phyloP scores from a whole-genome alignment of 345 rosid species.

The Pseudoturritis turrita region DNA sequence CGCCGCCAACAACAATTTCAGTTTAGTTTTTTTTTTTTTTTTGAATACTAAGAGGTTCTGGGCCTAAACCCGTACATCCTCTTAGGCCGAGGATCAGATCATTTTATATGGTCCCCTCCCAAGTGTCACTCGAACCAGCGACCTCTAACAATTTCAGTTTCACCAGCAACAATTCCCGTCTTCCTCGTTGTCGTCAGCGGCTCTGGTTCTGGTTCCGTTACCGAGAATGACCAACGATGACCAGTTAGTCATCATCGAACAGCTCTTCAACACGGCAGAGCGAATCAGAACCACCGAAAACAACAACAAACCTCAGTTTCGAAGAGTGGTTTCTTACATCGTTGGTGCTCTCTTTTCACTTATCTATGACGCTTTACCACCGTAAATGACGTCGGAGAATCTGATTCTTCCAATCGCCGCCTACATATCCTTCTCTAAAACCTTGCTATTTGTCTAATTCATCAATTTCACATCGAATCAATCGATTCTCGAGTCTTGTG shows the following conservation, averaged over 20 bases:
- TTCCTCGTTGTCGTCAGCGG: constrained; percentile 5
- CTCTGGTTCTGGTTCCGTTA: constrained; percentile 2
- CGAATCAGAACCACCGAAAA: constrained; percentile 58
- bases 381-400: constrained; percentile 38
- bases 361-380: constrained; percentile 32
- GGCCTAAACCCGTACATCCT: no score
- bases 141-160: no score
- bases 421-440: constrained; percentile 75
- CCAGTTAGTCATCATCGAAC: constrained; percentile 64
- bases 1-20: constrained; percentile 47
- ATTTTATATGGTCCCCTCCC: no score
- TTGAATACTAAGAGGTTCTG: no score
- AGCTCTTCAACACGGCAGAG: constrained; percentile 81
- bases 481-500: constrained; percentile 64
- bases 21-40: no score
- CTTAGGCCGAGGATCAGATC: no score
- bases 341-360: constrained; percentile 67
- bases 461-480: constrained; percentile 87
- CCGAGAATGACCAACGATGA: constrained; percentile 48
- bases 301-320: constrained; percentile 48
- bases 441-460: constrained; percentile 76
- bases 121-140: no score
- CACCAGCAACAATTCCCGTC: constrained; percentile 34
- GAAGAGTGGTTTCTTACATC: constrained; percentile 74
- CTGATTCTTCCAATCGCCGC: constrained; percentile 76